phyloP scores from a whole-genome alignment of 768 basidiomycete species.

The Suillus occidentalis region DNA sequence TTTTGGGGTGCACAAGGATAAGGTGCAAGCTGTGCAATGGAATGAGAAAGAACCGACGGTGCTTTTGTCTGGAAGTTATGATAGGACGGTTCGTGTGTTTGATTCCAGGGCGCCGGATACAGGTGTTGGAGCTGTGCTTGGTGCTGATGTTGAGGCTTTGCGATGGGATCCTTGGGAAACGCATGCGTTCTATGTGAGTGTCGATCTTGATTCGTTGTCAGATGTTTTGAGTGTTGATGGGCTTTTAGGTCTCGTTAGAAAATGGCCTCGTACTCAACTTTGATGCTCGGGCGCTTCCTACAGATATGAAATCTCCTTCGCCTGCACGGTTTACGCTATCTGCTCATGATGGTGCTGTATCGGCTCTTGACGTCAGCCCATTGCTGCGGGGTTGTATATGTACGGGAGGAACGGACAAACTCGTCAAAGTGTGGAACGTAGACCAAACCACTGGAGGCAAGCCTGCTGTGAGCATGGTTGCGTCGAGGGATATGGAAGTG shows the following conservation, averaged over 20 bases:
- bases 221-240: conserved; percentile 6
- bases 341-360: conserved; percentile 90
- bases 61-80: conserved; percentile 90
- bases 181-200: conserved; percentile 79
- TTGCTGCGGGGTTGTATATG: conserved; percentile 87
- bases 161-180: conserved; percentile 96
- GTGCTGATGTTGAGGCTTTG: conserved; percentile 91
- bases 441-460: conserved; percentile 63
- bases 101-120: conserved; percentile 83
- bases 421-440: conserved; percentile 96
- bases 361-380: conserved; percentile 88
- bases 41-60: conserved; percentile 87
- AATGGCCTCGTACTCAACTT: conserved; percentile 93
- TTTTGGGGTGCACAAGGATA: conserved; percentile 86
- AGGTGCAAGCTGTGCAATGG: conserved; percentile 97
- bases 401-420: conserved; percentile 93
- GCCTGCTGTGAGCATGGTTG: conserved; percentile 78
- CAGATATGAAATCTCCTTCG: conserved; percentile 60
- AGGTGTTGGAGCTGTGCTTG: conserved; percentile 82
- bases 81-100: conserved; percentile 92
- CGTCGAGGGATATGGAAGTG: conserved; percentile 86
- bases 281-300: conserved; percentile 82
- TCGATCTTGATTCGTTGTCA: not conserved
- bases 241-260: conserved; percentile 83
- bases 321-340: conserved; percentile 84